A percentile compares a stretch with the other conserved stretches of the same genome.
These are phyloP conservation scores for Stephanodiscus minutulus DNA, from an alignment of 108 stramenopile species.

Conservation along the genomic window DNA sequence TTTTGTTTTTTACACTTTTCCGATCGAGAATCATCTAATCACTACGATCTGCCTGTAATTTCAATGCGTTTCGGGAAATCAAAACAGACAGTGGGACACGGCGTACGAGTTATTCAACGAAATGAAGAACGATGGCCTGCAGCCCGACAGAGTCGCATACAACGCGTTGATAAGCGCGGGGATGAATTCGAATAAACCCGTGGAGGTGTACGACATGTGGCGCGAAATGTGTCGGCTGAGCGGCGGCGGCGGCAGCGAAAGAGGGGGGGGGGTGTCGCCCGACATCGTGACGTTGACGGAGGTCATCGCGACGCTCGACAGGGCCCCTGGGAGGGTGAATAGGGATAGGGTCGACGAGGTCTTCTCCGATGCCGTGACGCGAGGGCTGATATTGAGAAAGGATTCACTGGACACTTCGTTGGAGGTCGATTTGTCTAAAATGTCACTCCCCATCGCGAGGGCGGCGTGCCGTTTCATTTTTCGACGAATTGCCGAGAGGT, in stretches of 20 bases:
- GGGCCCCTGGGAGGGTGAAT: constrained; percentile 33
- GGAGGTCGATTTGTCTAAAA: constrained; percentile 73
- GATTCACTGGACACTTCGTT: constrained; percentile 62
- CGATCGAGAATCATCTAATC: too few relatives aligned
- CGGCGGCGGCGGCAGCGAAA: too few relatives aligned
- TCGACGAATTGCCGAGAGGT: constrained; percentile 12
- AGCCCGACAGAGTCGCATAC: constrained; percentile 74
- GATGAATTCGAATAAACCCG: constrained; percentile 55
- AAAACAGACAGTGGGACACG: constrained; percentile 62
- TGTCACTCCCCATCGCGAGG: constrained; percentile 76
- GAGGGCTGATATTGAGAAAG: constrained; percentile 56
- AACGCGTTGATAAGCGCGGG: constrained; percentile 80
- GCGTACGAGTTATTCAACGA: constrained; percentile 70
- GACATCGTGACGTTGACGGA: constrained; percentile 85
- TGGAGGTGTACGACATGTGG: constrained; percentile 69
- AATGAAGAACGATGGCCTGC: constrained; percentile 65
- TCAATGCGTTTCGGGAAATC: constrained; percentile 52
- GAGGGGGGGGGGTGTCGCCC: constrained; percentile 51
- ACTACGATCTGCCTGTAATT: neutral
- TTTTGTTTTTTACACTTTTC: too few relatives aligned
- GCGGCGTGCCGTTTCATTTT: constrained; percentile 73
- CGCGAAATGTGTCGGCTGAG: constrained; percentile 62
- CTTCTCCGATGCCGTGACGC: constrained; percentile 69
- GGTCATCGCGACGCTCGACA: constrained; percentile 67
- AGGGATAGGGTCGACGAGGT: constrained; percentile 58